phyloP scores from a whole-genome alignment of 768 basidiomycete species.

The Cantharellus cinnabarinus region DNA sequence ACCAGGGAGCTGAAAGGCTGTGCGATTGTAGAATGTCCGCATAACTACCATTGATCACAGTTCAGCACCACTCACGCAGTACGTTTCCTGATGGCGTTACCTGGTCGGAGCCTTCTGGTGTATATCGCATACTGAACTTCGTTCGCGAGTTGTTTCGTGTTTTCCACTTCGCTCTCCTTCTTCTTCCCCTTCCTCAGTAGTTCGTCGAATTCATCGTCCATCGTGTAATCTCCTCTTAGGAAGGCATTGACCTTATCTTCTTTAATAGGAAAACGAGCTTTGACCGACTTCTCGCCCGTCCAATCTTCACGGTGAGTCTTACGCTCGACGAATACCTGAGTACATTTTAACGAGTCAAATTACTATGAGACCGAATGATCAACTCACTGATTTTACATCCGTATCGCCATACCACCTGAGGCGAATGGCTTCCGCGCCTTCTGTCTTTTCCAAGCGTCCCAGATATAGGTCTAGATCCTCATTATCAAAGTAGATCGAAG shows the following conservation, averaged over 20 bases:
- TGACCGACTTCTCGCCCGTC: conserved; percentile 98
- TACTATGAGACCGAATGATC: not conserved
- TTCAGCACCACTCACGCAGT: not conserved
- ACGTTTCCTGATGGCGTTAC: conserved; percentile 23
- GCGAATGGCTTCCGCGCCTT: conserved; percentile 93
- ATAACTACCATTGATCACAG: conserved; percentile 34
- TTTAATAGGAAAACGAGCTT: conserved; percentile 84
- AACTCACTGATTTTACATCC: conserved; percentile 50
- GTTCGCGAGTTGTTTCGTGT: conserved; percentile 89
- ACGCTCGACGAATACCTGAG: conserved; percentile 24
- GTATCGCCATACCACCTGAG: conserved; percentile 94
- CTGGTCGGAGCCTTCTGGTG: conserved; percentile 62
- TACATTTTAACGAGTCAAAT: not conserved
- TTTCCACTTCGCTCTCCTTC: conserved; percentile 72
- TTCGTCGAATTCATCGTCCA: conserved; percentile 82
- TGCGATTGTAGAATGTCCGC: conserved; percentile 96
- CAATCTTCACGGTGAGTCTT: conserved; percentile 80
- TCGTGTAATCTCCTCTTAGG: conserved; percentile 71
- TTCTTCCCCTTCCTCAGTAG: conserved; percentile 83
- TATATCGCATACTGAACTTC: conserved; percentile 87
- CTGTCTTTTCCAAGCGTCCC: conserved; percentile 92
- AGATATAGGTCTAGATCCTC: conserved; percentile 90
- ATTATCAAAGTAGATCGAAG: conserved; percentile 94
- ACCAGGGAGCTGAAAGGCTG: conserved; percentile 95
- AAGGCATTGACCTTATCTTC: conserved; percentile 87